These are phyloP conservation scores for Penicillium paneum DNA, from an alignment of 2,329 filamentous ascomycete species.

Conservation along the genomic window DNA sequence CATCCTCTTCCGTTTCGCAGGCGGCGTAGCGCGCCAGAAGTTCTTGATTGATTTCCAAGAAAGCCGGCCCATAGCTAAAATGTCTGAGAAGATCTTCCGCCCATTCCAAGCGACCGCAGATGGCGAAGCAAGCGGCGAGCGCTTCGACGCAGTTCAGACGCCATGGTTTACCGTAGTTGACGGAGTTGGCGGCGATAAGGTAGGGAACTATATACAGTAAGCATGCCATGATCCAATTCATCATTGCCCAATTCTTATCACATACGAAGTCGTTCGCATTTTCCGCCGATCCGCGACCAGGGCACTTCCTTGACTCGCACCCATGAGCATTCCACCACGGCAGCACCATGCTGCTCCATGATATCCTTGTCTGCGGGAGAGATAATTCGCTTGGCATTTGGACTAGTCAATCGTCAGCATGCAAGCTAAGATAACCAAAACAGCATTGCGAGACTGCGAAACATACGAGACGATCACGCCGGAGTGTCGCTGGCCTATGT, in stretches of 20 bases:
- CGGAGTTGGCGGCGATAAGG: slow-evolving; percentile 90
- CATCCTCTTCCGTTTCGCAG: slow-evolving; percentile 72
- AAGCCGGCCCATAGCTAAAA: slow-evolving; percentile 84
- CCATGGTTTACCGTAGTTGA: slow-evolving; percentile 97
- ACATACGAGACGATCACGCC: slow-evolving; percentile 81
- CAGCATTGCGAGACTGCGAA: background rate
- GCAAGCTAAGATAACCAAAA: background rate
- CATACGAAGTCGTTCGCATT: slow-evolving; percentile 73
- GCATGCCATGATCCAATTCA: background rate
- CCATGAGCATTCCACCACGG: slow-evolving; percentile 97
- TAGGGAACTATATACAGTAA: slow-evolving; percentile 63
- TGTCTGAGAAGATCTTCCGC: slow-evolving; percentile 76
- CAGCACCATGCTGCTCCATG: slow-evolving; percentile 84
- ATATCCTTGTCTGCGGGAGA: slow-evolving; percentile 78
- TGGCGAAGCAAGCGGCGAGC: slow-evolving; percentile 85
- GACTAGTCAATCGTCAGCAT: slow-evolving; percentile 40
- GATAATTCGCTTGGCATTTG: slow-evolving; percentile 82
- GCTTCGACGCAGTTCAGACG: slow-evolving; percentile 94
- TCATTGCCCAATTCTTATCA: slow-evolving; percentile 4
- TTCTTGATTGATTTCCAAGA: slow-evolving; percentile 83
- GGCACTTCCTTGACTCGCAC: slow-evolving; percentile 87
- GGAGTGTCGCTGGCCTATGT: slow-evolving; percentile 84
- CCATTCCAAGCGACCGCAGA: slow-evolving; percentile 90
- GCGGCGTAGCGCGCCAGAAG: slow-evolving; percentile 81
- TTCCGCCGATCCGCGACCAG: slow-evolving; percentile 86